A percentile compares a stretch with the other conserved stretches of the same genome.
Evolutionary conservation across 2,329 filamentous ascomycete genomes (phyloP).

Genomic region (Aspergillus fumigatus): DNA sequence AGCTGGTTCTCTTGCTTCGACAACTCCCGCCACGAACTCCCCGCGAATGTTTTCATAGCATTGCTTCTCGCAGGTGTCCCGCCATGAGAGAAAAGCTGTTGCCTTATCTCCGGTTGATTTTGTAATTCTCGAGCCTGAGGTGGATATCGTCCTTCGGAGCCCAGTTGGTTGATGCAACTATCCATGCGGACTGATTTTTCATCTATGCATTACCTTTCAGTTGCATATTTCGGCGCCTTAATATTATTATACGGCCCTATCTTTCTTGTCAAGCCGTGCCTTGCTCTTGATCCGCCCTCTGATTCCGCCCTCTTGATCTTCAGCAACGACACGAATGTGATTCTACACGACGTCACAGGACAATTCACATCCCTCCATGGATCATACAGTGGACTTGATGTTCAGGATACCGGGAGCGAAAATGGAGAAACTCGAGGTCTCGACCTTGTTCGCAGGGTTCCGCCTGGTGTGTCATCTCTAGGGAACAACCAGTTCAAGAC

Average conservation of each 20-base stretch:
- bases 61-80: conserved; percentile 8
- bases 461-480: conserved; percentile 46
- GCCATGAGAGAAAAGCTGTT: conserved; percentile 8
- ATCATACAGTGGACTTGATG: conserved; percentile 27
- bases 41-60: background rate
- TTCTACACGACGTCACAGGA: conserved; percentile 33
- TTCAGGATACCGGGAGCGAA: conserved; percentile 28
- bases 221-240: conserved; percentile 60
- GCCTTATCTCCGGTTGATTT: background rate
- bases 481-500: conserved; percentile 62
- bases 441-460: conserved; percentile 55
- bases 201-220: conserved; percentile 67
- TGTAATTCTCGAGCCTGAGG: background rate
- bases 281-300: conserved; percentile 62
- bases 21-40: background rate
- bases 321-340: conserved; percentile 46
- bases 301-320: conserved; percentile 47
- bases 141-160: background rate
- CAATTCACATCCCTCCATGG: conserved; percentile 23
- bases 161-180: conserved; percentile 2
- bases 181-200: conserved; percentile 52
- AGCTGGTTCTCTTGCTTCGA: background rate
- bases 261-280: conserved; percentile 56
- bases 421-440: conserved; percentile 27
- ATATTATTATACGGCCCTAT: conserved; percentile 57